Percentiles rank a stretch among this genome's conserved stretches.
These are phyloP conservation scores for Verticillium nonalfalfae DNA, from an alignment of 2,329 filamentous ascomycete species.

Conservation along the genomic window DNA sequence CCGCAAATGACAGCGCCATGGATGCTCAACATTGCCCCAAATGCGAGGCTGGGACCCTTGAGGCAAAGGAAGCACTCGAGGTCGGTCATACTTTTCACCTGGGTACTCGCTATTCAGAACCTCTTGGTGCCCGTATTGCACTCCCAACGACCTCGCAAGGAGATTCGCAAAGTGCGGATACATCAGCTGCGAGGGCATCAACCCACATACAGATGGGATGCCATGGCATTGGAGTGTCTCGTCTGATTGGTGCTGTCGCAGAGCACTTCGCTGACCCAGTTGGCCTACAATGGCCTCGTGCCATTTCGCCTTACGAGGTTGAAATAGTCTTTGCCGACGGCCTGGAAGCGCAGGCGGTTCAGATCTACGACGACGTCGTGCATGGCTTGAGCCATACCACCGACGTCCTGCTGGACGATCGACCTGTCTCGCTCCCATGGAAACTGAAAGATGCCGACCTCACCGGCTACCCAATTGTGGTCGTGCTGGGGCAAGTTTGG, in stretches of 20 bases:
- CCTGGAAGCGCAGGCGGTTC: conserved; percentile 38
- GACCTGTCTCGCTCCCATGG: conserved; percentile 64
- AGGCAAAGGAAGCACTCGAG: conserved; percentile 71
- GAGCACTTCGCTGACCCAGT: conserved; percentile 63
- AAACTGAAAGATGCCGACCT: conserved; percentile 87
- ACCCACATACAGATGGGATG: conserved; percentile 85
- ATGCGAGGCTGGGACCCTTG: conserved; percentile 59
- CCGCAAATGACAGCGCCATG: conserved; percentile 40
- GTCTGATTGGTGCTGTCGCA: conserved; percentile 81
- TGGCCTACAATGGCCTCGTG: conserved; percentile 83
- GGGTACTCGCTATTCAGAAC: conserved; percentile 78
- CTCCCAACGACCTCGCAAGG: neutral
- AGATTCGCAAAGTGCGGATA: conserved; percentile 3
- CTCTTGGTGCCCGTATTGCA: conserved; percentile 61
- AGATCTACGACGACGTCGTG: conserved; percentile 58
- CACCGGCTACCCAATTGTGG: conserved; percentile 77
- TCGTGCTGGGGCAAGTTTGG: conserved; percentile 74
- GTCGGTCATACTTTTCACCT: conserved; percentile 94
- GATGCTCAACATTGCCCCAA: conserved; percentile 56
- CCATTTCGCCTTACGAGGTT: conserved; percentile 78
- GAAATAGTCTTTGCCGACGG: conserved; percentile 53
- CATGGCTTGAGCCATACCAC: conserved; percentile 20
- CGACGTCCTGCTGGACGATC: conserved; percentile 72
- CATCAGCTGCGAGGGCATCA: neutral
- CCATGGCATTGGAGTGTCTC: conserved; percentile 88